Percentiles rank a stretch among this genome's conserved stretches.
These are phyloP conservation scores for Ceratocystis cacaofunesta DNA, from an alignment of 2,329 filamentous ascomycete genomes.

Conservation along the genomic window DNA sequence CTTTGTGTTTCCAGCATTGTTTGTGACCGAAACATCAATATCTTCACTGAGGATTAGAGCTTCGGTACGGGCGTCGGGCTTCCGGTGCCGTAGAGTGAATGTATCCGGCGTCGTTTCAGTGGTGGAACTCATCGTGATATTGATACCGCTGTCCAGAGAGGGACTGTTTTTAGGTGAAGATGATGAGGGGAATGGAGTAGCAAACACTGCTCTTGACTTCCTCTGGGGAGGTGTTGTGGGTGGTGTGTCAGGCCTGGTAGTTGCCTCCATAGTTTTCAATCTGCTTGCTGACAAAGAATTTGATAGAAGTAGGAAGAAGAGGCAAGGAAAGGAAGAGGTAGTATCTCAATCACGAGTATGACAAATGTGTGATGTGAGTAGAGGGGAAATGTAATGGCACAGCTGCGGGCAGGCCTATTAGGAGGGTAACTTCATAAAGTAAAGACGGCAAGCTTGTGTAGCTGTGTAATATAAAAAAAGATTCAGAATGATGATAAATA, in stretches of 20 bases:
- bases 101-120: not conserved
- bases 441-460: not conserved
- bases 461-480: not conserved
- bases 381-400: not conserved
- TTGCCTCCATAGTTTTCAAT: slow-evolving; percentile 8
- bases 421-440: not conserved
- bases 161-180: not conserved
- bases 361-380: not conserved
- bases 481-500: not conserved
- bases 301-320: not conserved
- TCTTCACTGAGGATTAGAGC: slow-evolving; percentile 18
- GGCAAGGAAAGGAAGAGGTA: not conserved
- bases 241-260: slow-evolving; percentile 1
- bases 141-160: not conserved
- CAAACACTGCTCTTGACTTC: slow-evolving; percentile 12
- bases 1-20: slow-evolving; percentile 14
- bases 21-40: slow-evolving; percentile 14
- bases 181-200: slow-evolving; percentile 4
- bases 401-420: not conserved
- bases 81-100: slow-evolving; percentile 3
- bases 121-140: not conserved
- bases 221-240: slow-evolving; percentile 10
- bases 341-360: not conserved
- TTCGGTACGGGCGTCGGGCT: not conserved
- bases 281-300: not conserved